Base-by-base conservation (phyloP, 2,329 filamentous ascomycete species). In the Grosmannia penicillata region DNA sequence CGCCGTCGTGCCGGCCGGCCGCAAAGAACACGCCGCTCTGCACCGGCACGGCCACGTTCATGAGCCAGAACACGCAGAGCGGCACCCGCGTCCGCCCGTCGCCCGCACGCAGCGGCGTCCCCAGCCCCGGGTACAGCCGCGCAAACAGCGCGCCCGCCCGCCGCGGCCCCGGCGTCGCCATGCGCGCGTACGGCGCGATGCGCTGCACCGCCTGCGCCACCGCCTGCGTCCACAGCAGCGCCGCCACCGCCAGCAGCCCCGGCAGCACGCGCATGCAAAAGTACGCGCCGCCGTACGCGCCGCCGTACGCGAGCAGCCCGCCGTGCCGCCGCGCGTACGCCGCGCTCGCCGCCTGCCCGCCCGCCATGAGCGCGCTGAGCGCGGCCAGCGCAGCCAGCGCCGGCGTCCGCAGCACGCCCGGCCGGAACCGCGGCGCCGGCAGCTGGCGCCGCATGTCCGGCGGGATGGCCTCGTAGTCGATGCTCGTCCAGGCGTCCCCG, bases 251-350 rank as follows among this genome's bases (percentile, higher is more conserved):
- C 13, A 93, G 53, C 0, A 93, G 61, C 40, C 86, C 84, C 3
- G 89, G 87, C 2, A 95, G 61, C 46, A 93, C 83, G 44, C 85
- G 73, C 55, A 93, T 91, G 33, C 93, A 58, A 54, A 95, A 94
- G 57, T 93, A 94, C 46, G 77, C 69, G 8, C 68, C 68, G 36
- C 78, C 79, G 43, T 82, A 80, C 41, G 85, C 78, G 23, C 60
- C 65, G 33, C 68, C 68, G 53, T 87, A 94, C 4, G 67, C 58
- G 52, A 72, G 75, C 11, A 95, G 60, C 1, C 84, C 84, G 9
- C 66, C 56, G 45, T 78, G 66, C 6, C 59, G 55, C 27, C 65
- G 57, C 10, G 81, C 83, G 59, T 74, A 85, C 26, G 81, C 60
- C 41, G 81, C 82, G 46, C 73, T 76, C 53, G 87, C 78, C 21